phyloP scores from a whole-genome alignment of 805 yeast species.

The Yamadazyma olivae region DNA sequence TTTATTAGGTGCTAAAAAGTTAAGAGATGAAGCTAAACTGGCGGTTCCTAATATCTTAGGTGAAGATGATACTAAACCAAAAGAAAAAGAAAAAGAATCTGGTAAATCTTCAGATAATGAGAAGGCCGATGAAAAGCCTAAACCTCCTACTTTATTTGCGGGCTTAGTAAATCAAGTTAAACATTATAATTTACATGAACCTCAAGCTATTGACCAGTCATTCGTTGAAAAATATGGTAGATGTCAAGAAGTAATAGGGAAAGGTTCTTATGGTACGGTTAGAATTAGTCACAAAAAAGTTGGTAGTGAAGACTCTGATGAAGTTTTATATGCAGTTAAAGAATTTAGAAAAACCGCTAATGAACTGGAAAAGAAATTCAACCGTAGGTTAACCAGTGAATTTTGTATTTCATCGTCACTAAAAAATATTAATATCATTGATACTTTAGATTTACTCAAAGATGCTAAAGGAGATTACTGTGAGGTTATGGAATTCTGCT shows the following conservation, averaged over 20 bases:
- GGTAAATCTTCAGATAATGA: not conserved
- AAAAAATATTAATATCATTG: constrained; percentile 74
- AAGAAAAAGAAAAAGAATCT: constrained; percentile 1
- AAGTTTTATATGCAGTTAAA: constrained; percentile 75
- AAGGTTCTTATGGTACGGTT: constrained; percentile 93
- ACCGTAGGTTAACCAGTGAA: constrained; percentile 73
- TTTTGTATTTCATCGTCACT: constrained; percentile 79
- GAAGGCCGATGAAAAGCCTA: constrained; percentile 8
- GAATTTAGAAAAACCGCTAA: constrained; percentile 66
- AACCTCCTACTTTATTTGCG: constrained; percentile 71
- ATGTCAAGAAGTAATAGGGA: constrained; percentile 92
- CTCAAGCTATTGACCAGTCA: constrained; percentile 33
- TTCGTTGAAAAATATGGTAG: constrained; percentile 89
- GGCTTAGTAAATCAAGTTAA: constrained; percentile 62
- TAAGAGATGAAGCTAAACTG: constrained; percentile 66
- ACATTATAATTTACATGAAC: constrained; percentile 13
- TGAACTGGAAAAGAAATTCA: constrained; percentile 65
- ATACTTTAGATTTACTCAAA: constrained; percentile 70
- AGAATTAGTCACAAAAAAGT: constrained; percentile 76
- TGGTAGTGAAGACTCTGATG: constrained; percentile 17
- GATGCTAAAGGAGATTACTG: constrained; percentile 82
- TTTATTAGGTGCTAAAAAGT: constrained; percentile 68
- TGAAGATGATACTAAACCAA: not conserved
- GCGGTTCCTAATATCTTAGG: constrained; percentile 64
- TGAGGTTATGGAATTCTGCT: constrained; percentile 82